Conservation (phyloP, 805 yeast species). For the Candida namnaoensis region DNA sequence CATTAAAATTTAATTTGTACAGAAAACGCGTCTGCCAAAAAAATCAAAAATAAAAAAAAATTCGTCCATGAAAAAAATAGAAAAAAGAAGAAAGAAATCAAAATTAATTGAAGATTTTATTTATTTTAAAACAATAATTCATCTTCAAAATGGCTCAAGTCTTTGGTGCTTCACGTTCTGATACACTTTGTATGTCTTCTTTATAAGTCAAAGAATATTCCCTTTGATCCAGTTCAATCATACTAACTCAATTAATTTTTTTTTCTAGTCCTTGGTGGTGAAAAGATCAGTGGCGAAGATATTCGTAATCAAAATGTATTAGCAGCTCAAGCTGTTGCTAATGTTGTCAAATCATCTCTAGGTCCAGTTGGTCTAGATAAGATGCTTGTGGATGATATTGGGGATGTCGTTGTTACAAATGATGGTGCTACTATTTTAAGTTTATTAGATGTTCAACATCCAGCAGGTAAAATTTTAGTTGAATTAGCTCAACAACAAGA, state of each 20-base stretch:
- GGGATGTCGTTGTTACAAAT: constrained; percentile 97
- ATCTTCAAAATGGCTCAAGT: constrained; percentile 39
- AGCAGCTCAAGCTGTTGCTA: constrained; percentile 98
- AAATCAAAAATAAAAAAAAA: no score
- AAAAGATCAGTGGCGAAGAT: constrained; percentile 92
- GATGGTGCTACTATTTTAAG: constrained; percentile 97
- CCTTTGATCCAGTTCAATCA: no score
- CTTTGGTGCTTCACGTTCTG: constrained; percentile 79
- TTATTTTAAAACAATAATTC: background rate
- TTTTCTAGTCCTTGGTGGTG: constrained; percentile 73
- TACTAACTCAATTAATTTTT: background rate
- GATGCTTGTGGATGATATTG: constrained; percentile 98
- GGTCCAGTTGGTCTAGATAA: constrained; percentile 99
- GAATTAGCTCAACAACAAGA: constrained; percentile 99
- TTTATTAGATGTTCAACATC: constrained; percentile 92
- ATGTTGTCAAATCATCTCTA: constrained; percentile 87
- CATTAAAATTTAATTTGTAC: no score
- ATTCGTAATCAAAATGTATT: constrained; percentile 92
- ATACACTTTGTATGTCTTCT: constrained; percentile 56
- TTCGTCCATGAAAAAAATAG: background rate
- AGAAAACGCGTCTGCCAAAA: no score
- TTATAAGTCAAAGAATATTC: background rate
- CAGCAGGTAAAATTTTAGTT: constrained; percentile 95
- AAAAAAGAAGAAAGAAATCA: constrained; percentile 1
- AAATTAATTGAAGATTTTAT: constrained; percentile 4